Evolutionary conservation across 768 basidiomycete species (phyloP), one percentile per base, ranked within the genome.

Genomic region (Obba rivulosa): DNA sequence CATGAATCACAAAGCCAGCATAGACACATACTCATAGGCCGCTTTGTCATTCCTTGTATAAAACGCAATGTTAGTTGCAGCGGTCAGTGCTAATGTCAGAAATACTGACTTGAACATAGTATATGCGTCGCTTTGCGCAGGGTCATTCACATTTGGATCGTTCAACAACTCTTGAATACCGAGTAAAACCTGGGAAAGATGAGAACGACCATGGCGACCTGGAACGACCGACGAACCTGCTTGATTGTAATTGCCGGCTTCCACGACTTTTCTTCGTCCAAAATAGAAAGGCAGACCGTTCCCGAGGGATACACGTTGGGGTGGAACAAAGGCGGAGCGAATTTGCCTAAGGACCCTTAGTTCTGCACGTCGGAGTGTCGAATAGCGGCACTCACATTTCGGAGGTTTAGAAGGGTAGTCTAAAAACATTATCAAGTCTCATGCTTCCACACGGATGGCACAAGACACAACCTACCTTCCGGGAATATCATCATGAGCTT

Each of bases 281-380:
- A 70, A 61, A 99, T 99, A 10, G 94, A 97, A 23, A 99, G 74
- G 66, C 95, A 98, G 40, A 98, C 94, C 17, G 96, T 99, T 21
- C 96, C 96, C 24, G 95, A 98, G 0, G 96, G 96, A 63, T 97
- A 99, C 46, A 99, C 94, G 63, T 98, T 98, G 22, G 95, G 94
- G 64, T 99, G 95, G 73, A 97, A 97, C 42, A 98, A 73, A 31
- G 95, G 86, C 2, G 95, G 96, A 1, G 83, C 74, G 70, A 97
- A 98, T 84, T 98, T 98, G 74, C 94, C 94, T 96, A 62, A 35
- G 25, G 21, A 11, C 11, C 37, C 17, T 31, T 58, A 25, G 16
- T 14, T 41, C 34, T 34, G 22, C 39, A 13, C 8, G 25, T 40
- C 45, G 40, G 37, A 34, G 18, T 22, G 16, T 11, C 24, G n/a